phyloP scores from a whole-genome alignment of 306 rosid species.

The Begonia peltatifolia region DNA sequence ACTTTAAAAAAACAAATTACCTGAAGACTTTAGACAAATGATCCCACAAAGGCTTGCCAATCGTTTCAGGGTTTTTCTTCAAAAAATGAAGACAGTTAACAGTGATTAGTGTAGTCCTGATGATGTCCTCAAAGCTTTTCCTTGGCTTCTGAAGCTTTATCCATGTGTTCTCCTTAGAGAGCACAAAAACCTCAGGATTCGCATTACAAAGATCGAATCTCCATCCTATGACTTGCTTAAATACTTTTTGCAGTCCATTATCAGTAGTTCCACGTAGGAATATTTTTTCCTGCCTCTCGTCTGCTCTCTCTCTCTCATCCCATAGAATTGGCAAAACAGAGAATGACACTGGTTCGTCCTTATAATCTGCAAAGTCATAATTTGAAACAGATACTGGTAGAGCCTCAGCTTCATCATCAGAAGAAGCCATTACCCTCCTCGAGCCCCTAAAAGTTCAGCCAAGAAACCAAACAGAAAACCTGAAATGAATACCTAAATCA shows the following conservation, averaged over 20 bases:
- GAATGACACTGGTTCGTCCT: conserved; percentile 40
- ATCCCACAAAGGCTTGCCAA: conserved; percentile 61
- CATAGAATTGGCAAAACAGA: conserved; percentile 59
- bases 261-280: conserved; percentile 49
- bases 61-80: conserved; percentile 39
- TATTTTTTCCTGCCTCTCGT: conserved; percentile 17
- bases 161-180: conserved; percentile 52
- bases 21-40: conserved; percentile 52
- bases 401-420: conserved; percentile 64
- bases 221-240: conserved; percentile 62
- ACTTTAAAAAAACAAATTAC: conserved; percentile 13
- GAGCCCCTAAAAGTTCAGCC: not conserved
- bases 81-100: conserved; percentile 44
- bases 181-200: conserved; percentile 56
- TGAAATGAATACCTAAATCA: too few species aligned
- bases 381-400: conserved; percentile 31
- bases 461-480: too few species aligned
- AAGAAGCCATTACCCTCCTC: conserved; percentile 39
- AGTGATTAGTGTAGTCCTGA: conserved; percentile 50
- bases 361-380: conserved; percentile 51
- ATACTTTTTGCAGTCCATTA: conserved; percentile 50
- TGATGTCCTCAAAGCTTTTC: conserved; percentile 47
- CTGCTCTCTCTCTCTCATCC: conserved; percentile 29
- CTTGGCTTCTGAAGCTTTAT: conserved; percentile 65
- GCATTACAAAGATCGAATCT: conserved; percentile 43